phyloP scores from a whole-genome alignment of 441 rosid species.

The Corymbia citriodora region DNA sequence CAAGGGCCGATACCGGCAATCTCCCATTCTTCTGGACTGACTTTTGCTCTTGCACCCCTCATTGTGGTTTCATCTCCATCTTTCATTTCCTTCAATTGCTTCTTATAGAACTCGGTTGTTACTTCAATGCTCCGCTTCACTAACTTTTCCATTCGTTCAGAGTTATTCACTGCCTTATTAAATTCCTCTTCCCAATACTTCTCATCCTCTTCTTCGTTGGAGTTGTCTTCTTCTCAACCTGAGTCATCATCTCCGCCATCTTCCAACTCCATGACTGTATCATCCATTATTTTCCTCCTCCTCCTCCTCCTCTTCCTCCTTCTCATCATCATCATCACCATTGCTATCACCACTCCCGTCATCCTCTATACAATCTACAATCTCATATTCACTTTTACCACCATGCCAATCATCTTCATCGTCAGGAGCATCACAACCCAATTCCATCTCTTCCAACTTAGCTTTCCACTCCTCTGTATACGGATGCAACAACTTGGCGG shows the following conservation, averaged over 20 bases:
- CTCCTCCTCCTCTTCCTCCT: conserved; percentile 16
- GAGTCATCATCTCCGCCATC: conserved; percentile 24
- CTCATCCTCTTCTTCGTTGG: conserved; percentile 39
- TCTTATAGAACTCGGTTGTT: conserved; percentile 36
- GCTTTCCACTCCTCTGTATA: conserved; percentile 93
- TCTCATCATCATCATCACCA: conserved; percentile 24
- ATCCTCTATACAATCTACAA: not conserved
- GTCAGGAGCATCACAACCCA: conserved; percentile 95
- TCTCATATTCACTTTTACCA: not conserved
- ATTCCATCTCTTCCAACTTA: conserved; percentile 84
- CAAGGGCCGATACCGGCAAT: conserved; percentile 58
- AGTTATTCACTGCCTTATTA: conserved; percentile 47
- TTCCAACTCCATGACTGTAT: conserved; percentile 10
- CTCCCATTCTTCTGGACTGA: conserved; percentile 75
- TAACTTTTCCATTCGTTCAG: conserved; percentile 73
- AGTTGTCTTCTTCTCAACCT: conserved; percentile 22
- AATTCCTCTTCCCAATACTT: conserved; percentile 67
- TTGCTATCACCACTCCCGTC: not conserved
- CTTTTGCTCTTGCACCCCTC: conserved; percentile 73
- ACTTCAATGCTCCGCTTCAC: conserved; percentile 53
- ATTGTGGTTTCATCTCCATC: conserved; percentile 57
- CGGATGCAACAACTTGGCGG: not conserved
- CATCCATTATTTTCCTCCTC: conserved; percentile 40
- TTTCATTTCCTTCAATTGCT: conserved; percentile 40
- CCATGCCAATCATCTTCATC: conserved; percentile 32